phyloP scores from a whole-genome alignment of 2,329 filamentous ascomycete genomes.

The Pseudogymnoascus sp. region DNA sequence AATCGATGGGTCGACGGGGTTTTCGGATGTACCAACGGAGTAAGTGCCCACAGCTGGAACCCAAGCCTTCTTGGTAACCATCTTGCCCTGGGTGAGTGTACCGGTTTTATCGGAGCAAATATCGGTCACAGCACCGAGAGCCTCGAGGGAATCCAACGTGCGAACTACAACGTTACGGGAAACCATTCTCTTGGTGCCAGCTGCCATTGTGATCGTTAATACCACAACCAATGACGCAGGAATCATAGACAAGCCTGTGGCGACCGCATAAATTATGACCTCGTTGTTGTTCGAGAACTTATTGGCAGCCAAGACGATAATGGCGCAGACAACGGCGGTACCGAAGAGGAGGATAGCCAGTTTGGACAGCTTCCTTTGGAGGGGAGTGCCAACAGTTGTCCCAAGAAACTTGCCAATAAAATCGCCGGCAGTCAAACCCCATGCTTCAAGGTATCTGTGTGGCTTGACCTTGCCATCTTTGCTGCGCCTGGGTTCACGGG shows the following conservation, averaged over 20 bases:
- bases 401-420: conserved; percentile 56
- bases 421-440: conserved; percentile 42
- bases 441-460: conserved; percentile 38
- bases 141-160: conserved; percentile 49
- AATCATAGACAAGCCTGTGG: conserved; percentile 54
- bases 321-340: conserved; percentile 57
- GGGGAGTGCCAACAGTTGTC: conserved; percentile 57
- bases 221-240: conserved; percentile 58
- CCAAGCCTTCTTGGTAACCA: conserved; percentile 51
- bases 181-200: conserved; percentile 53
- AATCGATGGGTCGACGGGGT: conserved; percentile 45
- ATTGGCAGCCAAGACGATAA: conserved; percentile 59
- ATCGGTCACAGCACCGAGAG: conserved; percentile 50
- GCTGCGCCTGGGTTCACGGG: conserved; percentile 41
- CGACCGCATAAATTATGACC: conserved; percentile 58
- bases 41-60: conserved; percentile 46
- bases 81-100: conserved; percentile 47
- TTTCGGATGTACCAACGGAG: conserved; percentile 42
- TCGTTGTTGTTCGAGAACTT: conserved; percentile 43
- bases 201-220: conserved; percentile 61
- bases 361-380: conserved; percentile 60
- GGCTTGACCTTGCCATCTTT: conserved; percentile 43
- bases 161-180: conserved; percentile 51
- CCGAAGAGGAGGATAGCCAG: conserved; percentile 56
- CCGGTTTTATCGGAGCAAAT: conserved; percentile 52